Percentiles rank a stretch among this genome's conserved stretches.
Conservation (phyloP, 2,329 filamentous ascomycete species). For the Ploettnerulaceae sp. region DNA sequence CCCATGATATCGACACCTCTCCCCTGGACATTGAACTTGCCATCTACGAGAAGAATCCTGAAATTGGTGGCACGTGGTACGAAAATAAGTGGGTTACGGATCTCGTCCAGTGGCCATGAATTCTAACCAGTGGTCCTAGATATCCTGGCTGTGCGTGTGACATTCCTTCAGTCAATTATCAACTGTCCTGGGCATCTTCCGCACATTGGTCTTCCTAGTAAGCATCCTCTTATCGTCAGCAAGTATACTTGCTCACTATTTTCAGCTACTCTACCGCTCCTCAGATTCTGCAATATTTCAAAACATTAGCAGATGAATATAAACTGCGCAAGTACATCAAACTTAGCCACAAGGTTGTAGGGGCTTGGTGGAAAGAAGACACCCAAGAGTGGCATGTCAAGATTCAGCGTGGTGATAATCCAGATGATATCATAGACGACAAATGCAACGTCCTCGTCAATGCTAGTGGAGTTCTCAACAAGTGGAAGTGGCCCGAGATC, state of each 20-base stretch:
- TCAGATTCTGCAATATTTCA: constrained; percentile 36
- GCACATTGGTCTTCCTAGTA: constrained; percentile 7
- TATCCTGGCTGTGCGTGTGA: constrained; percentile 51
- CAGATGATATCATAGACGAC: constrained; percentile 39
- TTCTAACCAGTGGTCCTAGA: constrained; percentile 30
- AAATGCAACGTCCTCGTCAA: constrained; percentile 42
- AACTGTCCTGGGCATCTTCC: constrained; percentile 13
- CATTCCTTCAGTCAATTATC: constrained; percentile 38
- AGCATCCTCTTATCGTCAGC: background rate
- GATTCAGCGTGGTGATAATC: constrained; percentile 17
- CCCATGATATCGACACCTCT: constrained; percentile 38
- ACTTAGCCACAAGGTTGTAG: constrained; percentile 40
- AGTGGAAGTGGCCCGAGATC: constrained; percentile 40
- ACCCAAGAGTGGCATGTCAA: constrained; percentile 40
- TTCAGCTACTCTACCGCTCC: constrained; percentile 37
- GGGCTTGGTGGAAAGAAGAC: constrained; percentile 41
- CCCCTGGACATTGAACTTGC: constrained; percentile 26
- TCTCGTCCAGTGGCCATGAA: background rate
- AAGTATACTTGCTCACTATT: background rate
- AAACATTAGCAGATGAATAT: constrained; percentile 32
- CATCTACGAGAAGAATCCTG: constrained; percentile 8
- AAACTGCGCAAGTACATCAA: constrained; percentile 39
- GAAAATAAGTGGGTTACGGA: background rate
- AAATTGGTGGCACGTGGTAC: constrained; percentile 8
- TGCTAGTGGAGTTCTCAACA: constrained; percentile 41